Evolutionary conservation across 2,329 filamentous ascomycete genomes (phyloP).

Genomic region (Arthrobotrys iridis): DNA sequence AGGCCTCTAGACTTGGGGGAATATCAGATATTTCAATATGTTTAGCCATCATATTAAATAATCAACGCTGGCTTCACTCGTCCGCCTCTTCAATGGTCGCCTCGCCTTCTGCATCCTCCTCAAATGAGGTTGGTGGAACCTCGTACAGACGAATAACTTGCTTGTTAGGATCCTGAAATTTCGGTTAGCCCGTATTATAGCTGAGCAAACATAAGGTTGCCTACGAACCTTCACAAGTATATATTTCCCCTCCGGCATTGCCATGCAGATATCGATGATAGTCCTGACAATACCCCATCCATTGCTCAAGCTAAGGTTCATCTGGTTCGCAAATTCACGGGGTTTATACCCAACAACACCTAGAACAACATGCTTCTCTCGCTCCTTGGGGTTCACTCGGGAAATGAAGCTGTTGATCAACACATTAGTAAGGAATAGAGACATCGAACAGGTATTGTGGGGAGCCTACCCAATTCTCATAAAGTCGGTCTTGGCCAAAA

Average conservation of each 20-base stretch:
- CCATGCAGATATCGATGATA: slow-evolving; percentile 91
- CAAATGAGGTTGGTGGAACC: slow-evolving; percentile 86
- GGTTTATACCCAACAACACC: slow-evolving; percentile 98
- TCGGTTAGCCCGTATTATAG: slow-evolving; percentile 56
- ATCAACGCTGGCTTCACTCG: slow-evolving; percentile 60
- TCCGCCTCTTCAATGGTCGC: slow-evolving; percentile 67
- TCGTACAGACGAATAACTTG: slow-evolving; percentile 91
- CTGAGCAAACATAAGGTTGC: not conserved
- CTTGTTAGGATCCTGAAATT: slow-evolving; percentile 94
- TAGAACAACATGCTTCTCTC: slow-evolving; percentile 92
- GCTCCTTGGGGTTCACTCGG: slow-evolving; percentile 87
- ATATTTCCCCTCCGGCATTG: slow-evolving; percentile 81
- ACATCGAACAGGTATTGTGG: slow-evolving; percentile 3
- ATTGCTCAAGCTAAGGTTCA: slow-evolving; percentile 96
- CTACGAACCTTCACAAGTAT: slow-evolving; percentile 71
- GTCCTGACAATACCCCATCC: slow-evolving; percentile 99
- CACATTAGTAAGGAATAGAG: slow-evolving; percentile 58
- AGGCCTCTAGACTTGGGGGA: not conserved
- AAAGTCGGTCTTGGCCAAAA: slow-evolving; percentile 93
- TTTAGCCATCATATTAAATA: slow-evolving; percentile 21
- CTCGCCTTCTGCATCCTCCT: slow-evolving; percentile 83
- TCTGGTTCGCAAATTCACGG: slow-evolving; percentile 93
- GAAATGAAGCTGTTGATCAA: slow-evolving; percentile 87
- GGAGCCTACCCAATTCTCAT: slow-evolving; percentile 94
- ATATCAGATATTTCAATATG: slow-evolving; percentile 16